Percentiles rank a stretch among this genome's conserved stretches.
Conservation (phyloP, 257 asterid genomes). For the Lycium barbarum region DNA sequence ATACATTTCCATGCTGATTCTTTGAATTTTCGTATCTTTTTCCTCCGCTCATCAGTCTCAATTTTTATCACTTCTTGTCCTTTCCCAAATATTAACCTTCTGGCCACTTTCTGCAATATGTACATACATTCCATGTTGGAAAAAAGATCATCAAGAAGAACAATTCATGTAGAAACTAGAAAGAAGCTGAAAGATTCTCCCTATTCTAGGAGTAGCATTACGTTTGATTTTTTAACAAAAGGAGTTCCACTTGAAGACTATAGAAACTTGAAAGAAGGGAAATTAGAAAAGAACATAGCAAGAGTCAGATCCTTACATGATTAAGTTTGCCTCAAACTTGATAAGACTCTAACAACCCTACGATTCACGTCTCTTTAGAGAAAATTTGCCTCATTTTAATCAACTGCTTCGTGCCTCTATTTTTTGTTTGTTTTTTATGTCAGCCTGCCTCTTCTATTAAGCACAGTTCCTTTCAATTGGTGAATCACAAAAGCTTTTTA, state of each 20-base stretch:
- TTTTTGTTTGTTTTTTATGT: background rate
- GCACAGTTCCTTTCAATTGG: background rate
- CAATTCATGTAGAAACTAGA: background rate
- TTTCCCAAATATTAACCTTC: conserved; percentile 76
- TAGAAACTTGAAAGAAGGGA: conserved; percentile 14
- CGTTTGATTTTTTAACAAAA: background rate
- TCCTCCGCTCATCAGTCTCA: conserved; percentile 59
- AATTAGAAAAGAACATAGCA: conserved; percentile 1
- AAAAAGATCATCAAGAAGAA: conserved; percentile 26
- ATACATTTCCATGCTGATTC: conserved; percentile 98
- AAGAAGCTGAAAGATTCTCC: background rate
- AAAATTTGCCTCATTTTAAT: background rate
- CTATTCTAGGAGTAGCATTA: background rate
- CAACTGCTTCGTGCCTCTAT: background rate
- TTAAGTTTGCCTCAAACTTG: conserved; percentile 12
- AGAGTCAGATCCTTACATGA: conserved; percentile 4
- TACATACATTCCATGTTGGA: conserved; percentile 36
- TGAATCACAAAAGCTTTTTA: conserved; percentile 12
- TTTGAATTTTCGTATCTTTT: conserved; percentile 85
- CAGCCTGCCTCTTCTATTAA: conserved; percentile 18
- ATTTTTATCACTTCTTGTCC: conserved; percentile 53
- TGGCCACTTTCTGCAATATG: conserved; percentile 70
- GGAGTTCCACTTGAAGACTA: background rate
- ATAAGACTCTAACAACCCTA: background rate
- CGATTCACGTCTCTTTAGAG: background rate